Conservation (phyloP, 306 rosid species). For the Prunus mume region DNA sequence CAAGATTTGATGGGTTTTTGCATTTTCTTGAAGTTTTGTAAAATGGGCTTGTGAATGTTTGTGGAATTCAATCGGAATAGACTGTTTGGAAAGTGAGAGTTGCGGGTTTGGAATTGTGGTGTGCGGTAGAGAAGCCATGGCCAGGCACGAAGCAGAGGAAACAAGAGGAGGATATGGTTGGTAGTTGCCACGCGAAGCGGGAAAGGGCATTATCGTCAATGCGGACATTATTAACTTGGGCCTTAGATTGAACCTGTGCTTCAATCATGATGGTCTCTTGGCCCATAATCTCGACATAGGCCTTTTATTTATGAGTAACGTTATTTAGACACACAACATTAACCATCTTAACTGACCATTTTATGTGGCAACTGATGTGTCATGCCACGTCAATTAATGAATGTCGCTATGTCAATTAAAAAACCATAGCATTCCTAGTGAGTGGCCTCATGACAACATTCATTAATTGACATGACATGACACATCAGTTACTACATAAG, state of each 20-base stretch:
- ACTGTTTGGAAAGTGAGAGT: slow-evolving; percentile 25
- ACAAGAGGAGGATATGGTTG: neutral
- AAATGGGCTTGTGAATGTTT: slow-evolving; percentile 26
- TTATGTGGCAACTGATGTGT: too few species aligned
- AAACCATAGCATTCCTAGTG: too few species aligned
- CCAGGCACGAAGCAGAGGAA: slow-evolving; percentile 42
- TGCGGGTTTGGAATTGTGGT: slow-evolving; percentile 22
- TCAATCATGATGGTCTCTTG: neutral
- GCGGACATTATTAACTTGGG: neutral
- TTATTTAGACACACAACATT: too few species aligned
- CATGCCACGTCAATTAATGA: too few species aligned
- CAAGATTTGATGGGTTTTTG: slow-evolving; percentile 14
- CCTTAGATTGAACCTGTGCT: neutral
- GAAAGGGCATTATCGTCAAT: slow-evolving; percentile 27
- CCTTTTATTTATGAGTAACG: too few species aligned
- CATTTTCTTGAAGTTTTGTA: slow-evolving; percentile 23
- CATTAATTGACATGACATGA: too few species aligned
- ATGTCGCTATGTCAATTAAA: too few species aligned
- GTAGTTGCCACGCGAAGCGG: slow-evolving; percentile 13
- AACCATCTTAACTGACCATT: too few species aligned
- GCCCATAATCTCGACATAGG: neutral
- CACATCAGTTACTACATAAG: too few species aligned
- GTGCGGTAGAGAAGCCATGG: slow-evolving; percentile 57
- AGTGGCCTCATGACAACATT: too few species aligned
- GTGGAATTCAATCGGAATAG: slow-evolving; percentile 14